Evolutionary conservation across 2,329 filamentous ascomycete genomes (phyloP).

Genomic region (Kalaharituber pfeilii): DNA sequence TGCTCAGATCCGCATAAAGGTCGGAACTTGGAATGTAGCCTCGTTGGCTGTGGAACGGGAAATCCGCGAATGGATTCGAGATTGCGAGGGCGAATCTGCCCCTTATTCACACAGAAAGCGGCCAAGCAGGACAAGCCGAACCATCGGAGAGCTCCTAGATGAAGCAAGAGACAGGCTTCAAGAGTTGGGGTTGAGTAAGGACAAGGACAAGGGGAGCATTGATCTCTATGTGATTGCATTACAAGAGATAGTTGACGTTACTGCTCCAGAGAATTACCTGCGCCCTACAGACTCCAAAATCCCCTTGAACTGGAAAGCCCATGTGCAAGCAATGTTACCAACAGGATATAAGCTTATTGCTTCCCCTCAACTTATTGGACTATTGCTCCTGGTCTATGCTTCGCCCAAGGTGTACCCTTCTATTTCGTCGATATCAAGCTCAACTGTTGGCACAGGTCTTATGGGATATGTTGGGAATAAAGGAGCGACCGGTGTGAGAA

Average conservation of each 20-base stretch:
- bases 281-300: slow-evolving; percentile 56
- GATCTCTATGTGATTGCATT: slow-evolving; percentile 79
- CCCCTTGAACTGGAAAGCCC: slow-evolving; percentile 58
- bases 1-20: slow-evolving; percentile 62
- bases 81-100: slow-evolving; percentile 21
- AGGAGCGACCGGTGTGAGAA: slow-evolving; percentile 62
- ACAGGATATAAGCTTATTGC: slow-evolving; percentile 57
- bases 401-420: slow-evolving; percentile 56
- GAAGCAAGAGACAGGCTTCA: background rate
- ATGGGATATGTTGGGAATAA: slow-evolving; percentile 95
- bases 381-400: slow-evolving; percentile 72
- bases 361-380: slow-evolving; percentile 69
- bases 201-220: slow-evolving; percentile 41
- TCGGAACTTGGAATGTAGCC: slow-evolving; percentile 92
- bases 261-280: slow-evolving; percentile 60
- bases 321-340: slow-evolving; percentile 48
- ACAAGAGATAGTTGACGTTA: slow-evolving; percentile 82
- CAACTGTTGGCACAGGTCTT: slow-evolving; percentile 70
- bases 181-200: slow-evolving; percentile 10
- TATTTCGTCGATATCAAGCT: slow-evolving; percentile 65
- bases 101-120: slow-evolving; percentile 34
- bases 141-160: background rate
- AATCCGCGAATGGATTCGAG: slow-evolving; percentile 72
- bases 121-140: background rate
- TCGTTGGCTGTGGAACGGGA: slow-evolving; percentile 53